Percentiles rank a stretch among this genome's conserved stretches.
These are phyloP conservation scores for Ophioceras dolichostomum DNA, from an alignment of 2,329 filamentous ascomycete genomes.

Conservation along the genomic window DNA sequence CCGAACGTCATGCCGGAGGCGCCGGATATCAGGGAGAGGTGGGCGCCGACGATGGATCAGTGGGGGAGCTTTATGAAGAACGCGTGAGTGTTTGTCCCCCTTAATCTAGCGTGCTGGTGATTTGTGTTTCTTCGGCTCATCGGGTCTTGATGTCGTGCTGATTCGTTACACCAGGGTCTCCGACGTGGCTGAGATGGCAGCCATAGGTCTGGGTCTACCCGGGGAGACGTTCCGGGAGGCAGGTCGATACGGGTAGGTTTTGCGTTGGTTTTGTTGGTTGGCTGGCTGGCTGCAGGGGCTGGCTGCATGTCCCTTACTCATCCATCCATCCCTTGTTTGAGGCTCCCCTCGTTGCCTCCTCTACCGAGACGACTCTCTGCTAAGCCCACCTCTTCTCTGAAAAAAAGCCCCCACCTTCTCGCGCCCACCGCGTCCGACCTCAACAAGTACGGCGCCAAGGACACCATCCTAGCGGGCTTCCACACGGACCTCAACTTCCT, in stretches of 20 bases:
- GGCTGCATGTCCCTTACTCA: no score
- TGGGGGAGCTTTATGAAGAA: slow-evolving; percentile 50
- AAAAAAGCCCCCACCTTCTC: slow-evolving; percentile 41
- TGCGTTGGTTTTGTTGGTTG: no score
- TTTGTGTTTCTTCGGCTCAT: not conserved
- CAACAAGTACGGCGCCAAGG: slow-evolving; percentile 33
- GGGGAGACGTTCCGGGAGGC: slow-evolving; percentile 40
- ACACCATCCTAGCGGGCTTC: slow-evolving; percentile 51
- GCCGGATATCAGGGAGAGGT: slow-evolving; percentile 33
- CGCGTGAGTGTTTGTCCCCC: slow-evolving; percentile 41
- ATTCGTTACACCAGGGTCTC: slow-evolving; percentile 26
- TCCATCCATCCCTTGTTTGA: no score
- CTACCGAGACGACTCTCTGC: no score
- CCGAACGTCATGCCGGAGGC: slow-evolving; percentile 40
- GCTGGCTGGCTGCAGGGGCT: no score
- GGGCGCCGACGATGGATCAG: slow-evolving; percentile 40
- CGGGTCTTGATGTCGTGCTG: not conserved
- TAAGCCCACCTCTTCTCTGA: not conserved
- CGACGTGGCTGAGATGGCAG: slow-evolving; percentile 45
- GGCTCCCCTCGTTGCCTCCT: no score
- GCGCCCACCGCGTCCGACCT: slow-evolving; percentile 50
- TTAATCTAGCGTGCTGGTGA: no score
- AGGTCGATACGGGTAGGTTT: slow-evolving; percentile 38
- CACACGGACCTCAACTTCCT: slow-evolving; percentile 54
- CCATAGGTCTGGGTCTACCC: slow-evolving; percentile 41